Evolutionary conservation across 1,284 basidiomycete species (phyloP).

Genomic region (Paramarasmius palmivorus): DNA sequence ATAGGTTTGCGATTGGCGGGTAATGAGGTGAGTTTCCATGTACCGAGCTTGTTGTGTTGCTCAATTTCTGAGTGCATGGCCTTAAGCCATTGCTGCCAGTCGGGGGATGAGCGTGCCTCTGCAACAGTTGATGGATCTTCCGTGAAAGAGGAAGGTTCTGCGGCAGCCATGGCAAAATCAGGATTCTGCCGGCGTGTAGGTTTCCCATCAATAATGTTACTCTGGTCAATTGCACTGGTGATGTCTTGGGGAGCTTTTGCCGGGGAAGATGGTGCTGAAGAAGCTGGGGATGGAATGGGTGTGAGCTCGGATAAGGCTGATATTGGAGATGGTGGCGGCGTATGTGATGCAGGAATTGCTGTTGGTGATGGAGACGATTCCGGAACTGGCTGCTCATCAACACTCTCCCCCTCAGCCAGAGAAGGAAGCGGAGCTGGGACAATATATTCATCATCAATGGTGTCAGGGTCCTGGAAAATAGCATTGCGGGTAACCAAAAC

Average conservation of each 20-base stretch:
- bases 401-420: not conserved
- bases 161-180: too few species aligned
- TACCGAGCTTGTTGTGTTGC: too few species aligned
- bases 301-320: not conserved
- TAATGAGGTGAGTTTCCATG: too few species aligned
- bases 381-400: not conserved
- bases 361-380: not conserved
- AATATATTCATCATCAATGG: not conserved
- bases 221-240: too few species aligned
- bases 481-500: slow-evolving; percentile 24
- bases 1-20: not conserved
- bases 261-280: not conserved
- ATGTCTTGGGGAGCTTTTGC: too few species aligned
- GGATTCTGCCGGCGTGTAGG: too few species aligned
- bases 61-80: too few species aligned
- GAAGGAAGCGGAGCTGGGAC: not conserved
- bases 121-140: too few species aligned
- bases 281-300: not conserved
- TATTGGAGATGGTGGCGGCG: not conserved
- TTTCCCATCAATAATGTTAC: too few species aligned
- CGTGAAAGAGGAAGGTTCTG: too few species aligned
- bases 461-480: not conserved
- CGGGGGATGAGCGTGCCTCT: too few species aligned
- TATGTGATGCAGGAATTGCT: not conserved
- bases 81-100: too few species aligned